Evolutionary conservation across 106 monocot species (phyloP), one percentile per base, ranked within the genome.

Genomic region (Acorus calamus): DNA sequence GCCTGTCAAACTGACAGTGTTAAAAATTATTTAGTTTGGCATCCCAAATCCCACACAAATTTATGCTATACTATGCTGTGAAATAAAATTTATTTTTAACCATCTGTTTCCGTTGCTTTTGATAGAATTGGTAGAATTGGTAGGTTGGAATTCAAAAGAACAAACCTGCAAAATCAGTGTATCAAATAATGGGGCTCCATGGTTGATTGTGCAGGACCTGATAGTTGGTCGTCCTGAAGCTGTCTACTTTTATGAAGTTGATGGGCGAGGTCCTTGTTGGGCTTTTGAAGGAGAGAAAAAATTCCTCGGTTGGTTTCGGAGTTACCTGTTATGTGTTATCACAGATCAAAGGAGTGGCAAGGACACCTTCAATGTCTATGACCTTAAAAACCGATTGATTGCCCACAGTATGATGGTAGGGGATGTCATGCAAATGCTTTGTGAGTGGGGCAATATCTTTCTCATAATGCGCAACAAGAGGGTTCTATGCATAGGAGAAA

Each of bases 181-280:
- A 28, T 1, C 0, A 28, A 28, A 28, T 0, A 0, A 28, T 28
- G 28, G 28, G 28, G 28, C 28, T 28, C 28, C 28, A 28, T 28
- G 56, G 14, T 8, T 50, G 53, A 61, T 67, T 42, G 64, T 47
- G 60, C 75, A 96, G 94, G 94, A 96, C 77, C 74, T 96, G 13
- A 87, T 96, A 66, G 72, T 96, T 67, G 94, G 94, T 67, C 84
- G 87, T 3, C 86, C 90, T 55, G 94, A 96, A 76, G 94, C 94
- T 80, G 87, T 96, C 8, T 96, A 87, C 72, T 96, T 96, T 56
- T 96, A 90, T 73, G 94, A 96, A 72, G 76, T 84, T 56, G 90
- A 91, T 77, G 90, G 94, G 6, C 65, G 87, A 71, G 94, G 94
- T 68, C 94, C 90, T 66, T 96, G 94, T 74, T 96, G 94, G 94